Base-by-base conservation (phyloP, 2,329 filamentous ascomycete species). In the Trichophyton simii region DNA sequence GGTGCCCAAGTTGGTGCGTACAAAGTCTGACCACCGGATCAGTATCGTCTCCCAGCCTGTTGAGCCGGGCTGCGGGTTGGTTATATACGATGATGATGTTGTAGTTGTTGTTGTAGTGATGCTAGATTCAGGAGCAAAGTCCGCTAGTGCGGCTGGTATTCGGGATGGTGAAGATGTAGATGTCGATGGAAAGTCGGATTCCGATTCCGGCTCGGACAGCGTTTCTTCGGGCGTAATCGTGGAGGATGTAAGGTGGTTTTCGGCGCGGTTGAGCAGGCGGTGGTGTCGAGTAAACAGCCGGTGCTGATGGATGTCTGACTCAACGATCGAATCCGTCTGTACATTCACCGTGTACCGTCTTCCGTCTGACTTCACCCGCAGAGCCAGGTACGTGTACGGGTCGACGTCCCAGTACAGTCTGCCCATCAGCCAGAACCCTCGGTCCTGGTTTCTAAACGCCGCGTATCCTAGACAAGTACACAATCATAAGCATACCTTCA, bases 281-380 rank as follows among this genome's bases (percentile, higher is more conserved):
- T 78, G 76, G 57, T 77, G 73, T 58, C 71, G 72, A 15, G 76
- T 78, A 66, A 78, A 95, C 3, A 99, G 76, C 58, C 94, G 81
- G 74, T 99, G 94, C 73, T 99, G 94, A 73, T 97, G 94, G 65
- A 99, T 80, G 72, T 99, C 94, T n/a, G 91, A 92, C 9, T 90
- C 88, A 57, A 96, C 89, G 61, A 99, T 86, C 1, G 88, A 89
- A 71, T 99, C 92, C 2, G 91, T 96, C 78, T 97, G 94, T 15
- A 99, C 78, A 74, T 99, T 99, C 69, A 99, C 84, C 62, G 96
- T 89, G 77, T 97, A 99, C 68, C 89, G 87, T 63, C 94, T 82
- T 15, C 91, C 91, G 71, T 97, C 94, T 2, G 89, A 92, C 73
- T 91, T 94, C 68, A 99, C 81, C 13, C 91, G 87, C 69, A 99